phyloP scores from a whole-genome alignment of 345 rosid genomes.

The Corchorus olitorius region DNA sequence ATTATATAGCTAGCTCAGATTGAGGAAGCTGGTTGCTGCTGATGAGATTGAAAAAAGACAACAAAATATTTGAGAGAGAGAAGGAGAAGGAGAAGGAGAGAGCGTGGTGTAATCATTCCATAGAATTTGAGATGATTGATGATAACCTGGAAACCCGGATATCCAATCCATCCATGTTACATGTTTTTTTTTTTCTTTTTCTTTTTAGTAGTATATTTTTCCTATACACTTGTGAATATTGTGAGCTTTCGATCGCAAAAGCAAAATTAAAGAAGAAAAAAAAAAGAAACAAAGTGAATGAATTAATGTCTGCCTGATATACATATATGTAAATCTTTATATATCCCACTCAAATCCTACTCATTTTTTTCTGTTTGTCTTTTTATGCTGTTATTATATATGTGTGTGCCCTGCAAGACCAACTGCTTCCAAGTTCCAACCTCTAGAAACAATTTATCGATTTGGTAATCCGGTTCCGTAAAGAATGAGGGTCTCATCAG shows the following conservation, averaged over 20 bases:
- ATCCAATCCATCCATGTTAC: conserved; percentile 20
- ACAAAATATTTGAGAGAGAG: background rate
- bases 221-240: too few relatives aligned
- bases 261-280: background rate
- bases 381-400: background rate
- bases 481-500: too few relatives aligned
- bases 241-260: too few relatives aligned
- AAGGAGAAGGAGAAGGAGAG: too few relatives aligned
- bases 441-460: too few relatives aligned
- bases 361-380: background rate
- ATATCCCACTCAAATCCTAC: conserved; percentile 14
- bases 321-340: too few relatives aligned
- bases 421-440: background rate
- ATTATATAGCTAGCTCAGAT: too few relatives aligned
- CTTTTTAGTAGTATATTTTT: background rate
- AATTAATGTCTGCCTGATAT: too few relatives aligned
- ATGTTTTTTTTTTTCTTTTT: background rate
- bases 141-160: conserved; percentile 21
- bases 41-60: background rate
- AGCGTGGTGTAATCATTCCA: conserved; percentile 31
- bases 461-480: too few relatives aligned
- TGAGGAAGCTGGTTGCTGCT: too few relatives aligned
- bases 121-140: conserved; percentile 16
- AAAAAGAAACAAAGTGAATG: background rate
- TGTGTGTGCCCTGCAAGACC: background rate